Evolutionary conservation across 2,329 filamentous ascomycete species (phyloP).

Genomic region (Fusarium tanahbumbuense): DNA sequence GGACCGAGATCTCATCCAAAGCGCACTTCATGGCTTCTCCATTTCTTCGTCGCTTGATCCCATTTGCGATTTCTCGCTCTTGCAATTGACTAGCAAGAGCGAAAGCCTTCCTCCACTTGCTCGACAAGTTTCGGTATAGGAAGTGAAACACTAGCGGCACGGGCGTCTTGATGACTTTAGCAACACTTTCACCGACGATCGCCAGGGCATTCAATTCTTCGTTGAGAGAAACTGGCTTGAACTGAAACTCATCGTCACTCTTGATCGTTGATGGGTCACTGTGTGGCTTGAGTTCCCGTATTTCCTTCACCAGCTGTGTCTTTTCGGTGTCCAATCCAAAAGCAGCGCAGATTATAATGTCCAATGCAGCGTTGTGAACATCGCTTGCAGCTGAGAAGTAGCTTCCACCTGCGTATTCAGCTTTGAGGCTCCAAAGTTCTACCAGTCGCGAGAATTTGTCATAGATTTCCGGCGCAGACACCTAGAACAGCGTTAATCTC

Average conservation of each 20-base stretch:
- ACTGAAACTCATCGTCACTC: not conserved
- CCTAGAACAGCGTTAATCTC: not conserved
- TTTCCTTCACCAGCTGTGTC: constrained; percentile 23
- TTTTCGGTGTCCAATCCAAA: constrained; percentile 12
- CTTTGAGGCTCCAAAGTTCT: constrained; percentile 20
- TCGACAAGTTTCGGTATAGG: constrained; percentile 11
- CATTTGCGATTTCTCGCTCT: constrained; percentile 9
- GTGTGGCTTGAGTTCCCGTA: not conserved
- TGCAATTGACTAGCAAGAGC: not conserved
- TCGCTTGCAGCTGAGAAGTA: constrained; percentile 18
- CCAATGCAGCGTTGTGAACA: constrained; percentile 27
- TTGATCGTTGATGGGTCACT: rapidly evolving
- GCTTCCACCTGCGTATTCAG: not conserved
- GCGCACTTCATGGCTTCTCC: constrained; percentile 26
- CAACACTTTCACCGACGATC: constrained; percentile 1
- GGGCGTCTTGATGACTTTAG: constrained; percentile 21
- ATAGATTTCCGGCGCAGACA: constrained; percentile 32
- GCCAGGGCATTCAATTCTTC: constrained; percentile 23
- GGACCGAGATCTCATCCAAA: constrained; percentile 21
- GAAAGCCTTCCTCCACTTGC: not conserved
- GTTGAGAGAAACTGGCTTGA: constrained; percentile 7
- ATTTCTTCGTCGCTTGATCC: constrained; percentile 3
- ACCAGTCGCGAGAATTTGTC: constrained; percentile 23
- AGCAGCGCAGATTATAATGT: constrained; percentile 25
- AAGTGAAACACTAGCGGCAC: constrained; percentile 16